phyloP scores from a whole-genome alignment of 2,329 filamentous ascomycete genomes.

The Exophiala sp. region DNA sequence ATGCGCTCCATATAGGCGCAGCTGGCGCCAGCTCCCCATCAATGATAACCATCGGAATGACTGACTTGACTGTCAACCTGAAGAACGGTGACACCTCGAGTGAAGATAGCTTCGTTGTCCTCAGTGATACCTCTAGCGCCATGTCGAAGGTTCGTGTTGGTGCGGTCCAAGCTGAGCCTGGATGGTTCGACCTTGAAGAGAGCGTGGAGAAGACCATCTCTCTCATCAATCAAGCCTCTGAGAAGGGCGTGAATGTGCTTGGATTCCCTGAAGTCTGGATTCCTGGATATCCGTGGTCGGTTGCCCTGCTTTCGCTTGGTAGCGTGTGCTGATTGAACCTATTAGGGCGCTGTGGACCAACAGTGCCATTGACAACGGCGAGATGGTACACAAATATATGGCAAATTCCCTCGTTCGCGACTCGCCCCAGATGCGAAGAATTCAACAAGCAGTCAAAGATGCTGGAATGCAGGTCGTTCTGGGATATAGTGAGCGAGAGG shows the following conservation, averaged over 20 bases:
- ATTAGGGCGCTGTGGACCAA: slow-evolving; percentile 34
- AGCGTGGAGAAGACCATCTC: slow-evolving; percentile 56
- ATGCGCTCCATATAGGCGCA: neutral
- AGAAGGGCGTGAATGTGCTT: slow-evolving; percentile 53
- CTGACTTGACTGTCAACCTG: neutral
- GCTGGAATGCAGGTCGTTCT: slow-evolving; percentile 39
- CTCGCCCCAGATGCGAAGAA: slow-evolving; percentile 34
- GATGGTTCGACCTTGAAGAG: slow-evolving; percentile 57
- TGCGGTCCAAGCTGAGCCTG: slow-evolving; percentile 40
- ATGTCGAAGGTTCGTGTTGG: neutral
- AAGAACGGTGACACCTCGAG: neutral
- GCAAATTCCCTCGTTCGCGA: slow-evolving; percentile 2
- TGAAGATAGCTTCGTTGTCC: neutral
- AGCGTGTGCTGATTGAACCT: neutral
- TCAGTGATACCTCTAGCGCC: neutral
- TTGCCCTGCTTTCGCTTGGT: neutral
- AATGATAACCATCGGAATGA: neutral
- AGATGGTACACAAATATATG: slow-evolving; percentile 11
- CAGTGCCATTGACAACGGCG: slow-evolving; percentile 19
- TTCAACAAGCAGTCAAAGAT: slow-evolving; percentile 35
- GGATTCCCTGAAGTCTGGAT: slow-evolving; percentile 56
- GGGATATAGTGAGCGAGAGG: slow-evolving; percentile 41
- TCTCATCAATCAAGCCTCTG: slow-evolving; percentile 55
- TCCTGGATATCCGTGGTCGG: slow-evolving; percentile 52
- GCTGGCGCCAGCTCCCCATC: neutral